phyloP scores from a whole-genome alignment of 768 basidiomycete genomes.

The Mycena belliarum region DNA sequence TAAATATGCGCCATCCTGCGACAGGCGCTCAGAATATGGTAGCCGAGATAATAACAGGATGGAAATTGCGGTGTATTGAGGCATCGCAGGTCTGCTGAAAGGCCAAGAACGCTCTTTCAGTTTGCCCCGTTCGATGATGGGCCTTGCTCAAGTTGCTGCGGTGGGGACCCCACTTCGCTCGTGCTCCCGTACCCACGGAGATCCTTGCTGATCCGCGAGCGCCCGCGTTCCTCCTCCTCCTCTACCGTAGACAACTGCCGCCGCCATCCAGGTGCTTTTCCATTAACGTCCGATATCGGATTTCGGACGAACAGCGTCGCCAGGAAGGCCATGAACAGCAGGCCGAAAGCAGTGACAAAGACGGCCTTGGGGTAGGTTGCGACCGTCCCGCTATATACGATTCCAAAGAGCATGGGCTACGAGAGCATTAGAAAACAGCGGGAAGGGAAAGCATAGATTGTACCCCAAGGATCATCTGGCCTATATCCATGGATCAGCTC shows the following conservation, averaged over 20 bases:
- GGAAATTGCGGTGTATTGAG: no score
- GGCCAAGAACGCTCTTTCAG: not conserved
- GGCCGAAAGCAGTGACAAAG: slow-evolving; percentile 56
- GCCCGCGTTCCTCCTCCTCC: slow-evolving; percentile 37
- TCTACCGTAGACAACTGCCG: slow-evolving; percentile 27
- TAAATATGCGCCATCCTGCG: no score
- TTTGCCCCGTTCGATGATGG: slow-evolving; percentile 10
- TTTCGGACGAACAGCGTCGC: slow-evolving; percentile 43
- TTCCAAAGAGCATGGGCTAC: slow-evolving; percentile 73
- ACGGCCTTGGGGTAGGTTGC: slow-evolving; percentile 69
- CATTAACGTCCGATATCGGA: slow-evolving; percentile 31
- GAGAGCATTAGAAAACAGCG: slow-evolving; percentile 1
- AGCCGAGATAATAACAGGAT: no score
- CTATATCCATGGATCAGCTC: no score
- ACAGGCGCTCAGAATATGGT: no score
- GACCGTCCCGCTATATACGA: slow-evolving; percentile 71
- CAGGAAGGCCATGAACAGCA: slow-evolving; percentile 43
- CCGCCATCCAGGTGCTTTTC: slow-evolving; percentile 21
- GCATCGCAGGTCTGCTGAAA: no score
- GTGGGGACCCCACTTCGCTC: slow-evolving; percentile 3
- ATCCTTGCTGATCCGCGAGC: slow-evolving; percentile 52
- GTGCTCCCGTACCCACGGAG: slow-evolving; percentile 18
- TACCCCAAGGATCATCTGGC: slow-evolving; percentile 64
- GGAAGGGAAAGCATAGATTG: slow-evolving; percentile 16
- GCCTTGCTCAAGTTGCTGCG: not conserved